Conservation (phyloP, 2,329 filamentous ascomycete species). For the Cordyceps farinosa region DNA sequence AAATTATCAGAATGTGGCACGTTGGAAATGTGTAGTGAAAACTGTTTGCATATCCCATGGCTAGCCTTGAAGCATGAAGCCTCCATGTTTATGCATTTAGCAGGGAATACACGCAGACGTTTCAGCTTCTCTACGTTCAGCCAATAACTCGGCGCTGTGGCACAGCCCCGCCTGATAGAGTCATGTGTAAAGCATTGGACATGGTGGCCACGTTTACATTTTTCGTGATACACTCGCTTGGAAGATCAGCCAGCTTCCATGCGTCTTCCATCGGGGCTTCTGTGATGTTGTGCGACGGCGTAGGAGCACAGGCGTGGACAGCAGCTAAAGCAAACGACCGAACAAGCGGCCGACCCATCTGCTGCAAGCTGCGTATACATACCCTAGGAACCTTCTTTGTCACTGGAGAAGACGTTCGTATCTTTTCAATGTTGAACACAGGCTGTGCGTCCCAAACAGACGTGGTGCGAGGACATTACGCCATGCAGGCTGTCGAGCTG, state of each 20-base stretch:
- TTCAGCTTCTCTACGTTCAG: background rate
- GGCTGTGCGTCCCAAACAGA: background rate
- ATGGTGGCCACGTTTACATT: background rate
- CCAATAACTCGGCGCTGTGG: background rate
- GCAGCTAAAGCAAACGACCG: background rate
- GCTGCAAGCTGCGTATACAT: background rate
- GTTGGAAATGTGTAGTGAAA: background rate
- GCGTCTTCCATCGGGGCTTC: background rate
- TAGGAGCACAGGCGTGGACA: background rate
- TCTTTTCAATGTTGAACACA: background rate
- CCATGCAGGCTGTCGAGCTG: background rate
- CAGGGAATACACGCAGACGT: background rate
- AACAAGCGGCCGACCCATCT: background rate
- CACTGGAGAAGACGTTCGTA: background rate
- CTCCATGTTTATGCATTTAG: background rate
- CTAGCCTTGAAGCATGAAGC: constrained; percentile 5
- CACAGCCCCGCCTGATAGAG: background rate
- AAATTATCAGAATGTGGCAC: no score
- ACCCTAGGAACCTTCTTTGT: no score
- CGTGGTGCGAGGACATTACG: background rate
- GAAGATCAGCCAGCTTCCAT: background rate
- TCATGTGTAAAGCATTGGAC: background rate
- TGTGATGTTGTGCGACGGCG: background rate
- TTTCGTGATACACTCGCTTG: background rate
- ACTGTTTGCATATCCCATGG: background rate